Evolutionary conservation across 371 early-diverging fungal genomes (phyloP).

Genomic region (Mycotypha africana): DNA sequence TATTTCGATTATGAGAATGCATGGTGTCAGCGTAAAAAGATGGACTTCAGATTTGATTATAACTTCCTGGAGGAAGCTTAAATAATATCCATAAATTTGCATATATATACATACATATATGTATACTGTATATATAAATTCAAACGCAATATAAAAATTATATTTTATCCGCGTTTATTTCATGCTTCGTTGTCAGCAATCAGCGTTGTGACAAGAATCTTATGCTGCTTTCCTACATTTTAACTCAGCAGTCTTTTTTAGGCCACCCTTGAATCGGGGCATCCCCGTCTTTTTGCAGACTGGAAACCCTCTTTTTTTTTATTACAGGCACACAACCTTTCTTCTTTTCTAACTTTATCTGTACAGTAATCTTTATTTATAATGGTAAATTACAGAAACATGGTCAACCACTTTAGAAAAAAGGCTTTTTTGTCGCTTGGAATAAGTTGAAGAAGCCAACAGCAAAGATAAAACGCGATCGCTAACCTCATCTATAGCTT

Average conservation of each 20-base stretch:
- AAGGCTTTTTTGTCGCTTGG: too few relatives aligned
- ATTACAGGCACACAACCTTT: too few relatives aligned
- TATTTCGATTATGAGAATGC: slow-evolving; percentile 99
- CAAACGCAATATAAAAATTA: not conserved
- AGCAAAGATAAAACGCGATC: too few relatives aligned
- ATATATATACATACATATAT: not conserved
- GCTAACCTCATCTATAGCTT: slow-evolving; percentile 28
- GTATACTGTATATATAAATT: not conserved
- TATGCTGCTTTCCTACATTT: too few relatives aligned
- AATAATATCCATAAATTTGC: too few relatives aligned
- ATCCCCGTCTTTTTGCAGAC: not conserved
- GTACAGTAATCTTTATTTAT: too few relatives aligned
- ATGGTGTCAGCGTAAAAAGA: slow-evolving; percentile 98
- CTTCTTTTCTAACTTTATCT: not conserved
- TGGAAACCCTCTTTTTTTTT: not conserved
- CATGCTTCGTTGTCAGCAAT: too few relatives aligned
- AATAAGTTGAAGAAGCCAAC: too few relatives aligned
- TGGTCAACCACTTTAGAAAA: too few relatives aligned
- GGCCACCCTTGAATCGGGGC: not conserved
- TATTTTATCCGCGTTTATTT: not conserved
- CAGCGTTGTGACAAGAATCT: too few relatives aligned
- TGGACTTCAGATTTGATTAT: slow-evolving; percentile 69
- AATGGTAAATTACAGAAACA: too few relatives aligned
- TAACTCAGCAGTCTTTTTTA: too few relatives aligned
- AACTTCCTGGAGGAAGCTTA: slow-evolving; percentile 26